These are phyloP conservation scores for Candida qinlingensis DNA, from an alignment of 805 yeast genomes.

Conservation along the genomic window DNA sequence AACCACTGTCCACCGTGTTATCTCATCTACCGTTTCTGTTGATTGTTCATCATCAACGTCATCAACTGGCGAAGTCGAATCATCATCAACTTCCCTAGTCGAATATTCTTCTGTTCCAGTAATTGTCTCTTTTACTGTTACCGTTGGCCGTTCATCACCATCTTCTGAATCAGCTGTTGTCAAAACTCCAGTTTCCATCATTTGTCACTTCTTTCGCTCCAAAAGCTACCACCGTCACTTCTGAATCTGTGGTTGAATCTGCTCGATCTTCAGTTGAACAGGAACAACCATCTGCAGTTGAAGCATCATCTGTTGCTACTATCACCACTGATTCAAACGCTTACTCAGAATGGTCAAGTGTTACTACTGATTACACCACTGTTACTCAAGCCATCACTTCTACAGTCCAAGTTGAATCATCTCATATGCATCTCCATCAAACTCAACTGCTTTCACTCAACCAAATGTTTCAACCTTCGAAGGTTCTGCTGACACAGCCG, in stretches of 20 bases:
- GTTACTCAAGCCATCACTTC: not conserved
- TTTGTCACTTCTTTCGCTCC: too few species aligned
- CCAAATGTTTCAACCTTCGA: slow-evolving; percentile 26
- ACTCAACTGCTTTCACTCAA: slow-evolving; percentile 8
- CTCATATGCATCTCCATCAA: not conserved
- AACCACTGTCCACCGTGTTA: not conserved
- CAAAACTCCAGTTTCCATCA: too few species aligned
- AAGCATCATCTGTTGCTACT: not conserved
- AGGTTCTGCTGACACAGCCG: slow-evolving; percentile 8
- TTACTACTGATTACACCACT: not conserved
- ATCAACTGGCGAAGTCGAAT: too few species aligned
- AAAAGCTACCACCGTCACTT: too few species aligned
- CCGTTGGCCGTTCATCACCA: too few species aligned
- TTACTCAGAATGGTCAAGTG: not conserved
- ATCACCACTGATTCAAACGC: slow-evolving; percentile 1
- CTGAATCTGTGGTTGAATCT: too few species aligned
- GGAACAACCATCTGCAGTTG: too few species aligned
- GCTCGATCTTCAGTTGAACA: too few species aligned
- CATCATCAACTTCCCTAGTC: too few species aligned
- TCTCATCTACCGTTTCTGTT: not conserved
- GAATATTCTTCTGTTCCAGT: too few species aligned
- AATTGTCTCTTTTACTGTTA: too few species aligned
- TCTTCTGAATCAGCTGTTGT: too few species aligned
- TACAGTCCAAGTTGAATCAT: not conserved
- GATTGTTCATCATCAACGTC: not conserved